Evolutionary conservation across 495 filamentous ascomycete genomes (phyloP).

Genomic region (Cercophora newfieldiana): DNA sequence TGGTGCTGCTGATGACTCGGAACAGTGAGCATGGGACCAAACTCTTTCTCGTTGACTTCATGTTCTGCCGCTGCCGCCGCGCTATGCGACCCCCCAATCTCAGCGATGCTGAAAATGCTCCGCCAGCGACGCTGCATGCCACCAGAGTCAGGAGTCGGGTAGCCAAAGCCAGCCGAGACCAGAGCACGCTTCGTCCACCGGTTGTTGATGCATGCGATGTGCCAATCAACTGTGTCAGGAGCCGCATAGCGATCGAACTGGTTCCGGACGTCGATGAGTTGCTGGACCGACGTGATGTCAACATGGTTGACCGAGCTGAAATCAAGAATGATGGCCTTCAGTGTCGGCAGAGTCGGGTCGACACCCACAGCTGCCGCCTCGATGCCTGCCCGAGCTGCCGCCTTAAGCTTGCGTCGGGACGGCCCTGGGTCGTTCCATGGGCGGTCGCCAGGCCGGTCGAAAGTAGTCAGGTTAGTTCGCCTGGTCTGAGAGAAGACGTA

Average conservation of each 20-base stretch:
- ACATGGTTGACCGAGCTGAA: conserved; percentile 96
- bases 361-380: conserved; percentile 42
- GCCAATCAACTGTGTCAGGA: conserved; percentile 90
- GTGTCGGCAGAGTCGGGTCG: conserved; percentile 62
- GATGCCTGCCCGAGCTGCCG: conserved; percentile 36
- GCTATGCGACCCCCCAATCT: conserved; percentile 71
- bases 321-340: conserved; percentile 93
- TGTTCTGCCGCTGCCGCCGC: conserved; percentile 59
- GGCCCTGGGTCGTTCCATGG: conserved; percentile 97
- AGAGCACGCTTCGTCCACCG: conserved; percentile 97
- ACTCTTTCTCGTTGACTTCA: conserved; percentile 60
- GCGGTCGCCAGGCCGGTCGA: conserved; percentile 71
- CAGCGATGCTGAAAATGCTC: conserved; percentile 93
- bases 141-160: conserved; percentile 59
- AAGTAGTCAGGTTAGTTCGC: conserved; percentile 68
- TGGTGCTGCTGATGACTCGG: not conserved
- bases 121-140: conserved; percentile 71
- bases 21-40: conserved; percentile 6
- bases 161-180: conserved; percentile 89
- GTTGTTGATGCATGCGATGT: conserved; percentile 92
- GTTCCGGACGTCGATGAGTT: conserved; percentile 95
- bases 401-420: conserved; percentile 39
- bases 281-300: conserved; percentile 90
- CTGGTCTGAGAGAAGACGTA: conserved; percentile 77
- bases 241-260: conserved; percentile 87